Evolutionary conservation across 306 rosid species (phyloP).

Genomic region (Sicyos baderoa): DNA sequence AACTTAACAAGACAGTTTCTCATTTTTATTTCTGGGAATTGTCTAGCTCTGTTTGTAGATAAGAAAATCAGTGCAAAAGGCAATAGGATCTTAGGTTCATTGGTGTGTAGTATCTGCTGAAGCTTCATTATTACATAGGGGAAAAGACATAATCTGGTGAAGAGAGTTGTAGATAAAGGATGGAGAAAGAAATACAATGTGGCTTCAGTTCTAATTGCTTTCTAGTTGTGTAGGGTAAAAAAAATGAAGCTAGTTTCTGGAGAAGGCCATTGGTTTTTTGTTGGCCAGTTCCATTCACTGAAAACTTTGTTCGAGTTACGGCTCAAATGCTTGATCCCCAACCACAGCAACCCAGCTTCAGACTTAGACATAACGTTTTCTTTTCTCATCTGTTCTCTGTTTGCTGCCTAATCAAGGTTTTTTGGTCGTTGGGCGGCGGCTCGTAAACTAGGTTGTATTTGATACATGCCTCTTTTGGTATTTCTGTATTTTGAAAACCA

Average conservation of each 20-base stretch:
- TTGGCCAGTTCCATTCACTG: neutral
- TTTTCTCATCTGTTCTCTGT: slow-evolving; percentile 12
- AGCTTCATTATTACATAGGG: neutral
- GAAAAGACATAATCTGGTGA: neutral
- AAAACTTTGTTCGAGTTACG: too few relatives aligned
- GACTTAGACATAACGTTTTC: slow-evolving; percentile 18
- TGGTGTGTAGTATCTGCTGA: slow-evolving; percentile 14
- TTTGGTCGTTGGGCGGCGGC: slow-evolving; percentile 38
- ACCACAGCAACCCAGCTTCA: slow-evolving; percentile 17
- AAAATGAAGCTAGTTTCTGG: slow-evolving; percentile 15
- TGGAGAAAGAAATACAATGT: slow-evolving; percentile 12
- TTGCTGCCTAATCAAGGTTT: slow-evolving; percentile 31
- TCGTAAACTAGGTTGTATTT: slow-evolving; percentile 13
- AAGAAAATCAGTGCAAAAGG: slow-evolving; percentile 18
- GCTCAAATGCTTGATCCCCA: too few relatives aligned
- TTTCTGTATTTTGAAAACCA: neutral
- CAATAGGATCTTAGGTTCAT: neutral
- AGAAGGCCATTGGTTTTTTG: slow-evolving; percentile 20
- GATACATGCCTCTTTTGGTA: slow-evolving; percentile 4
- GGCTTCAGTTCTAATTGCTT: slow-evolving; percentile 18
- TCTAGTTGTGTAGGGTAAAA: neutral
- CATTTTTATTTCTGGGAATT: neutral
- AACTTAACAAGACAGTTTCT: neutral
- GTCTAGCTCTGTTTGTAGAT: slow-evolving; percentile 15
- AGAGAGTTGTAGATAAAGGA: slow-evolving; percentile 4